phyloP scores from a whole-genome alignment of 2,329 filamentous ascomycete genomes.

The Alternaria dauci region DNA sequence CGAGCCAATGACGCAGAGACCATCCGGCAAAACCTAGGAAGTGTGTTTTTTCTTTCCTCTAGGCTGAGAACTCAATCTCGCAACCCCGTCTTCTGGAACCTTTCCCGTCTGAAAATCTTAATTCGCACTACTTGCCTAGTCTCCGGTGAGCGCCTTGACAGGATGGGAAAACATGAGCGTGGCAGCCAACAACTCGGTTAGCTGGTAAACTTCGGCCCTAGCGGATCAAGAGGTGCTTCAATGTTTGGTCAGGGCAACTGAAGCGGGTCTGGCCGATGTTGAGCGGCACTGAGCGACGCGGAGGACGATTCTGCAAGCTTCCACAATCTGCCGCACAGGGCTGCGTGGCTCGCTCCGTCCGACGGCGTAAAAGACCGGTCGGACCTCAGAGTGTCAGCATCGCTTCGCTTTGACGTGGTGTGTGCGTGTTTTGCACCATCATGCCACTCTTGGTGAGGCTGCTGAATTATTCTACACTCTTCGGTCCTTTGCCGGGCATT shows the following conservation, averaged over 20 bases:
- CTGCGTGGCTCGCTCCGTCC: constrained; percentile 6
- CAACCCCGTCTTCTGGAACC: constrained; percentile 15
- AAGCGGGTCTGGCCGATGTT: constrained; percentile 19
- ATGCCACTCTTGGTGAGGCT: constrained; percentile 5
- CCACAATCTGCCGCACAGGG: background rate
- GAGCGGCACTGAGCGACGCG: constrained; percentile 14
- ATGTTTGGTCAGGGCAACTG: constrained; percentile 12
- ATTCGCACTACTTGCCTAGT: constrained; percentile 14
- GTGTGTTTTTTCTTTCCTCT: background rate
- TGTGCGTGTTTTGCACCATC: background rate
- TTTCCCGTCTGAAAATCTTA: constrained; percentile 13
- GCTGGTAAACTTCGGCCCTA: constrained; percentile 8
- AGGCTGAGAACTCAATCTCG: background rate
- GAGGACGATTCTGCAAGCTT: constrained; percentile 7
- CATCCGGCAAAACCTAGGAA: background rate
- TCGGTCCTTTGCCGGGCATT: constrained; percentile 17
- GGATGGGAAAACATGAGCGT: constrained; percentile 2
- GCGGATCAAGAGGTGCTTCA: background rate
- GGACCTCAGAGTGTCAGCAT: constrained; percentile 4
- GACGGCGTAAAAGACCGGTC: constrained; percentile 9
- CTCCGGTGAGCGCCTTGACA: constrained; percentile 1
- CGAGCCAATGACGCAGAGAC: constrained; percentile 5
- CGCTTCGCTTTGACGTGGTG: background rate
- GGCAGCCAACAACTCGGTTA: constrained; percentile 6
- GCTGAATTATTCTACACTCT: constrained; percentile 2